These are phyloP conservation scores for Physcomitrellopsis africana DNA, from an alignment of 225 moss, liverwort and hornwort genomes.

Conservation along the genomic window DNA sequence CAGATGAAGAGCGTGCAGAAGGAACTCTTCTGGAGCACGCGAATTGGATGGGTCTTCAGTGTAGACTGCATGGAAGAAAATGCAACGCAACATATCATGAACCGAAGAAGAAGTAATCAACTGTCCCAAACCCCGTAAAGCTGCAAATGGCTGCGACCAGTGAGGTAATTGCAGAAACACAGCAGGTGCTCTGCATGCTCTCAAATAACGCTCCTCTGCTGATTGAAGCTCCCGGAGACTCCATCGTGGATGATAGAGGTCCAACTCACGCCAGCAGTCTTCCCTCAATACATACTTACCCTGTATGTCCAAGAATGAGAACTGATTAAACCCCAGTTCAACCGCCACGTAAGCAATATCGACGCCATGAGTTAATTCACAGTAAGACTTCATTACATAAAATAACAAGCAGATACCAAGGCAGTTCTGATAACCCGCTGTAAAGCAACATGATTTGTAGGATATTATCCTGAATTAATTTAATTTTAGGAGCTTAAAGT, in stretches of 20 bases:
- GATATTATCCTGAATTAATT: constrained; percentile 4
- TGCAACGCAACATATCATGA: constrained; percentile 74
- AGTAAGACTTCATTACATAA: background rate
- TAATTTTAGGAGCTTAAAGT: constrained; percentile 2
- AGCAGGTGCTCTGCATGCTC: constrained; percentile 82
- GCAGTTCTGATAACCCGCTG: background rate
- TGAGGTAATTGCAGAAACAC: constrained; percentile 78
- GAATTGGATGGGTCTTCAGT: constrained; percentile 59
- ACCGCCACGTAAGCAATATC: constrained; percentile 26
- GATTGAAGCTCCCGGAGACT: constrained; percentile 81
- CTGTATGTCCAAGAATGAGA: constrained; percentile 34
- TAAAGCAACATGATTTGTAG: constrained; percentile 2
- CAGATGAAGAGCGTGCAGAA: constrained; percentile 81
- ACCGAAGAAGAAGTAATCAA: constrained; percentile 66
- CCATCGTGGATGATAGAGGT: constrained; percentile 97
- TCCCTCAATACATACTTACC: constrained; percentile 80
- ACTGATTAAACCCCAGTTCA: constrained; percentile 9
- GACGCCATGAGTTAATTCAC: background rate
- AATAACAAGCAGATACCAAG: background rate
- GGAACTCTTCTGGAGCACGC: constrained; percentile 65
- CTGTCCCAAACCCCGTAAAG: constrained; percentile 64
- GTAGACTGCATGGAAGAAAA: constrained; percentile 79
- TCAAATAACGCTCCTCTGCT: constrained; percentile 85
- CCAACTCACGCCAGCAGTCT: constrained; percentile 88
- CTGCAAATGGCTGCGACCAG: constrained; percentile 77